These are phyloP conservation scores for Diversispora epigaea DNA, from an alignment of 192 early-diverging fungal genomes.

Conservation along the genomic window DNA sequence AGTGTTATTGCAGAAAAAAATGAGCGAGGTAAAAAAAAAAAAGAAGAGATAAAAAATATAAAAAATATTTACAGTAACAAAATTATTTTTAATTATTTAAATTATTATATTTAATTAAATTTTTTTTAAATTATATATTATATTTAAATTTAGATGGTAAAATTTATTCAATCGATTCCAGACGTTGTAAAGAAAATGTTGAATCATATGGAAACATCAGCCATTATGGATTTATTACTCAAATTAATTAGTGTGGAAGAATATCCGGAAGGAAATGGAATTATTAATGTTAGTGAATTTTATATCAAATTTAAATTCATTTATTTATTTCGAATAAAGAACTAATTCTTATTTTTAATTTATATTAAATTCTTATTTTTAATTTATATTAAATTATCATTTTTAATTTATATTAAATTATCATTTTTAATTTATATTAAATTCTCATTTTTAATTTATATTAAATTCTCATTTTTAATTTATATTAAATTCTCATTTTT, in stretches of 20 bases:
- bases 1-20: slow-evolving; percentile 85
- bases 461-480: not conserved
- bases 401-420: not conserved
- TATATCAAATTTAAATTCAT: not conserved
- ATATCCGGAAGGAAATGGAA: slow-evolving; percentile 77
- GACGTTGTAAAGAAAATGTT: slow-evolving; percentile 77
- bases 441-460: slow-evolving; percentile 2
- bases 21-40: slow-evolving; percentile 62
- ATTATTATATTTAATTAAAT: not conserved
- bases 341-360: slow-evolving; percentile 3
- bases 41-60: too few relatives aligned
- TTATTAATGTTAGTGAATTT: slow-evolving; percentile 66
- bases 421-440: not conserved
- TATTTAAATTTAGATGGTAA: slow-evolving; percentile 64
- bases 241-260: slow-evolving; percentile 94
- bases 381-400: not conserved
- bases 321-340: too few relatives aligned
- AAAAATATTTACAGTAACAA: not conserved
- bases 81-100: not conserved
- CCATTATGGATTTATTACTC: slow-evolving; percentile 88
- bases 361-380: not conserved
- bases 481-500: not conserved
- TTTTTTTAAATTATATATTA: not conserved
- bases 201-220: slow-evolving; percentile 79
- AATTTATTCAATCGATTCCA: slow-evolving; percentile 77